Evolutionary conservation across 2,329 filamentous ascomycete genomes (phyloP), one percentile per base, ranked within the genome.

Genomic region (Alternaria postmessia): DNA sequence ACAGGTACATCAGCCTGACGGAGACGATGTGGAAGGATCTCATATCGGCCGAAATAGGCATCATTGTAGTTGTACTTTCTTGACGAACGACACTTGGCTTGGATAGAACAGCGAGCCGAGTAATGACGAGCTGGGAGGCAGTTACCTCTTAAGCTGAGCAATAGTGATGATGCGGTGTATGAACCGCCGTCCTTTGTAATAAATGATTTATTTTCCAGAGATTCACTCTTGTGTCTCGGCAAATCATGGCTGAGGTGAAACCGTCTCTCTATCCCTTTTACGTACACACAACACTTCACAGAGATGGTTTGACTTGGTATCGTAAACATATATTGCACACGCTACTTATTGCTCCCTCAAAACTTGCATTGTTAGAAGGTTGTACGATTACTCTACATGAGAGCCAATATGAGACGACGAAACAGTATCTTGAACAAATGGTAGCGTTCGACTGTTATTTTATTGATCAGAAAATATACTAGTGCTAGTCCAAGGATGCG

Each of bases 41-140:
- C 34, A 52, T 14, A 16, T 30, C 20, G 39, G 39, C 34, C 30
- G 6, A 47, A 16, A 49, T 22, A 34, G 46, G 30, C 20, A 51
- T 41, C 49, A 51, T 36, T 57, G 54, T 57, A 57, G 54, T 57
- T 57, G 54, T 57, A 57, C 38, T 5, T 38, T 49, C 48, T 58
- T 58, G 41, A 58, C 30, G 55, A 58, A 49, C 47, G 41, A 58
- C 34, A 57, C 47, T 28, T 22, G 55, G 39, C 39, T 51, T 58
- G 55, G 32, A 47, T 53, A 43, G 18, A 30, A 46, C 6, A 32
- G 11, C 52, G 47, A 47, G 41, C 52, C 24, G 24, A 41, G 42
- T 54, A 44, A 54, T 47, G 52, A 54, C 41, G 28, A 30, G 38
- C 24, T 22, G 30, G 20, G 51, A 24, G 32, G 39, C 12, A 48